Percentiles rank a stretch among this genome's conserved stretches.
Evolutionary conservation across 768 basidiomycete genomes (phyloP).

Genomic region (Daedalea quercina): DNA sequence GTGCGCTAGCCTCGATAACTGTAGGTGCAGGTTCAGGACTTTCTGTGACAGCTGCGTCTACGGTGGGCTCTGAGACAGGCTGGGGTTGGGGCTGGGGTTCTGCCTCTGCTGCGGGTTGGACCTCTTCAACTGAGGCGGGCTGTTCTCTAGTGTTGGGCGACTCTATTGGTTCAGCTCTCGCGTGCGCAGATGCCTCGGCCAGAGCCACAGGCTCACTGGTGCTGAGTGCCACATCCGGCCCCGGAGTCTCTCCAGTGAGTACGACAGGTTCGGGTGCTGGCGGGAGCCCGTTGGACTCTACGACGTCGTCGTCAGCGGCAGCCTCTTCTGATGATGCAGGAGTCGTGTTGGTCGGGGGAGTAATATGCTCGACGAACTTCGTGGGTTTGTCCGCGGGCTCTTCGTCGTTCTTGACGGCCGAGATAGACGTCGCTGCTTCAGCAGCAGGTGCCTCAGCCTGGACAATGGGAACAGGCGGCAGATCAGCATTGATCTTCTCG

Average conservation of each 20-base stretch:
- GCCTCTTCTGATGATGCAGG: slow-evolving; percentile 1
- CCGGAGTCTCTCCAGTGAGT: slow-evolving; percentile 23
- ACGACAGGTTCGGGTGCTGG: slow-evolving; percentile 25
- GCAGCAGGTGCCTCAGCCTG: not conserved
- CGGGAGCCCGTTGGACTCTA: slow-evolving; percentile 13
- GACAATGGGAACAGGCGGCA: not conserved
- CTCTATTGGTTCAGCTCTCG: not conserved
- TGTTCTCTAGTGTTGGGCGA: too few relatives aligned
- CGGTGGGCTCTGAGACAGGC: too few relatives aligned
- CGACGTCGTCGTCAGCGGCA: slow-evolving; percentile 2
- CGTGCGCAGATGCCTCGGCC: not conserved
- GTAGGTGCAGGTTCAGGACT: not conserved
- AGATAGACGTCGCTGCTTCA: slow-evolving; percentile 3
- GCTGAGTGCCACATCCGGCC: slow-evolving; percentile 21
- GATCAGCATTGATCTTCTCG: slow-evolving; percentile 1
- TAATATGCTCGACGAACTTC: not conserved
- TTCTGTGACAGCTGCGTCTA: not conserved
- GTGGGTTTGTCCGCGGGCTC: slow-evolving; percentile 5
- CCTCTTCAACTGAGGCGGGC: too few relatives aligned
- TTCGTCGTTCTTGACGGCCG: slow-evolving; percentile 7
- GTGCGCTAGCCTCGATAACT: not conserved
- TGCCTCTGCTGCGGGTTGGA: too few relatives aligned
- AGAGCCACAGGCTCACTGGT: slow-evolving; percentile 24
- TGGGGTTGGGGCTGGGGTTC: too few relatives aligned
- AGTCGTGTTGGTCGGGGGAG: not conserved